phyloP scores from a whole-genome alignment of 352 stramenopile genomes.

The Phytopythium cucurbitacearum region DNA sequence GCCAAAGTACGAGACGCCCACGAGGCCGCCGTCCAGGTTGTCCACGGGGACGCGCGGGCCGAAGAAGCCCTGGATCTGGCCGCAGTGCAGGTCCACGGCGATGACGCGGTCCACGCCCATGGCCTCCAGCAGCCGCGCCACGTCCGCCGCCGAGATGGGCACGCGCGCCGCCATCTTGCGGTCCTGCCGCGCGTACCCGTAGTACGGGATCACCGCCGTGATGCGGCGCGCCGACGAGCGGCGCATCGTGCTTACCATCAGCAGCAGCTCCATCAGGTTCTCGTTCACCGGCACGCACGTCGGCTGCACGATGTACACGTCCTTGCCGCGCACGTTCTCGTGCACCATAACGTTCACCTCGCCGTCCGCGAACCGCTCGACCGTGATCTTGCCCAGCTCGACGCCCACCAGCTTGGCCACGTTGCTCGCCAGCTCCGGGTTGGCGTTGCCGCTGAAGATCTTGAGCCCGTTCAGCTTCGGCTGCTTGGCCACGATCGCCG shows the following conservation, averaged over 20 bases:
- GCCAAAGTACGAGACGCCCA: conserved; percentile 94
- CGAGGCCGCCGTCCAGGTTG: conserved; percentile 95
- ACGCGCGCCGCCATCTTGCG: conserved; percentile 93
- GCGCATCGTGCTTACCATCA: conserved; percentile 97
- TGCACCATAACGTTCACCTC: conserved; percentile 99
- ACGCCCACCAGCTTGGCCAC: conserved; percentile 97
- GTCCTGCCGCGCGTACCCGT: conserved; percentile 89
- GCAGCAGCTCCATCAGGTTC: conserved; percentile 99
- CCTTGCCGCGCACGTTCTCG: conserved; percentile 99
- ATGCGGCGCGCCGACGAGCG: conserved; percentile 97
- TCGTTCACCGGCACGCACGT: conserved; percentile 99
- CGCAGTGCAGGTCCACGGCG: conserved; percentile 84
- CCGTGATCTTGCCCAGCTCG: conserved; percentile 97
- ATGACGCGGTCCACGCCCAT: conserved; percentile 89
- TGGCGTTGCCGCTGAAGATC: conserved; percentile 98
- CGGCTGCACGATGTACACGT: conserved; percentile 99
- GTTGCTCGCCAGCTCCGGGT: conserved; percentile 95
- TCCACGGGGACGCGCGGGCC: conserved; percentile 98
- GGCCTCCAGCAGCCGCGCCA: conserved; percentile 81
- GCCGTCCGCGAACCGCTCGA: conserved; percentile 98
- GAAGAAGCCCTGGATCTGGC: conserved; percentile 97
- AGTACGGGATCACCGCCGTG: conserved; percentile 98
- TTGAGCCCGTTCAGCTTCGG: conserved; percentile 93
- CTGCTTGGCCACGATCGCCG: conserved; percentile 72
- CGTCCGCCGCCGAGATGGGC: conserved; percentile 94